phyloP scores from a whole-genome alignment of 1,284 basidiomycete species.

The Austropuccinia psidii region DNA sequence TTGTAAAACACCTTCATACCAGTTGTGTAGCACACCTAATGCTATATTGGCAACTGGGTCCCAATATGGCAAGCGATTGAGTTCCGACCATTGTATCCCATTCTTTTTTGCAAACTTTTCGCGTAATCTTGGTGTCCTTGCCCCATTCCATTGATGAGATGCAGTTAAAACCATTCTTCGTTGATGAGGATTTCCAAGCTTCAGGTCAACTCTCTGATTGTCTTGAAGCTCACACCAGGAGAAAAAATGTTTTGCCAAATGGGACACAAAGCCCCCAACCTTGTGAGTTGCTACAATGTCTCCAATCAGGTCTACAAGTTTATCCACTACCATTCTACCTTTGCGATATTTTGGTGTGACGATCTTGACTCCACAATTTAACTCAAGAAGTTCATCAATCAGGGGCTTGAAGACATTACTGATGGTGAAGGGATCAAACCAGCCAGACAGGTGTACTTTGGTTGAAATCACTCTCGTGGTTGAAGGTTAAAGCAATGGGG shows the following conservation, averaged over 20 bases:
- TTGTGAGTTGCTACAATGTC: constrained; percentile 8
- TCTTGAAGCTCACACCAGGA: too few relatives aligned
- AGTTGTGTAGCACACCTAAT: too few relatives aligned
- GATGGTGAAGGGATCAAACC: constrained; percentile 4
- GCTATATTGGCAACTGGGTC: too few relatives aligned
- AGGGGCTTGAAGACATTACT: not conserved
- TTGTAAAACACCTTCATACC: too few relatives aligned
- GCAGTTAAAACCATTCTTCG: too few relatives aligned
- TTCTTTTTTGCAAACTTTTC: too few relatives aligned
- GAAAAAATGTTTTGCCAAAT: not conserved
- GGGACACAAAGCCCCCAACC: not conserved
- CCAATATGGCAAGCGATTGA: too few relatives aligned
- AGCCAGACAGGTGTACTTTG: not conserved
- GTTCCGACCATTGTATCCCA: too few relatives aligned
- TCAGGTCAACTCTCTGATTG: too few relatives aligned
- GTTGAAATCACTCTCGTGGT: not conserved
- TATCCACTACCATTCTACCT: not conserved
- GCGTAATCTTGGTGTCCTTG: too few relatives aligned
- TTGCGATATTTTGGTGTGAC: not conserved
- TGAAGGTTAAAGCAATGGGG: not conserved
- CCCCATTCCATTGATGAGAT: too few relatives aligned
- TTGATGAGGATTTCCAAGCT: too few relatives aligned
- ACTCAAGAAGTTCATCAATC: not conserved
- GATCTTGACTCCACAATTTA: not conserved
- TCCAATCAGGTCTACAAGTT: not conserved